Evolutionary conservation across 345 rosid species (phyloP), one percentile per base, ranked within the genome.

Genomic region (Rubroshorea leprosula): DNA sequence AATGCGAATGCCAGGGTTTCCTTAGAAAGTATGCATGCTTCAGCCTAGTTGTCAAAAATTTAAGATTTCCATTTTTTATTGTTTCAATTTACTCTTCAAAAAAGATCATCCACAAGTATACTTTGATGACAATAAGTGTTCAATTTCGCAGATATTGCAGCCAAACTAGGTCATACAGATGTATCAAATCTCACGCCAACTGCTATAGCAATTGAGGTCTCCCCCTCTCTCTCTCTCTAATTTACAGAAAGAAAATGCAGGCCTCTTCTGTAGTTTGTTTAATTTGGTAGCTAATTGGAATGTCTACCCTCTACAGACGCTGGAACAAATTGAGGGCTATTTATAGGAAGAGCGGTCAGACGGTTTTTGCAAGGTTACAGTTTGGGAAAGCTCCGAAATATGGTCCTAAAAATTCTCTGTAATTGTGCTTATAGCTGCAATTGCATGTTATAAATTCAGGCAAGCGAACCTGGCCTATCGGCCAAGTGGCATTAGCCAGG

Each of bases 1-100:
- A 80, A 80, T 49, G 99, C 99, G 45, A 74, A 75, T 54, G 84
- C 92, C n/a, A 80, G 81, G 57, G 95, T 90, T 64, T 93, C 92
- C 51, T 72, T 90, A 25, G 84, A 87, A 74, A 80, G 99, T 93
- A 82, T 25, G 78, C 21, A 15, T 23, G 23, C 62, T 53, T 58
- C 18, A 23, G 57, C 26, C 58, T 43, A n/a, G n/a, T n/a, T n/a
- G n/a, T n/a, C n/a, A n/a, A n/a, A n/a, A n/a, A n/a, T n/a, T n/a
- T 11, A 38, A 23, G 18, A 14, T n/a, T 9, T 52, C 7, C 38
- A 12, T 41, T 7, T 6, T 43, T 29, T 5, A 3, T 0, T 49
- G 23, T n/a, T 25, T 53, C 2, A 1, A 9, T 19, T 29, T 45
- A 29, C 5, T 31, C 27, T 22, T 48, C 7, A 15, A 29, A 23